Evolutionary conservation across 768 basidiomycete genomes (phyloP).

Genomic region (Russula foetens): DNA sequence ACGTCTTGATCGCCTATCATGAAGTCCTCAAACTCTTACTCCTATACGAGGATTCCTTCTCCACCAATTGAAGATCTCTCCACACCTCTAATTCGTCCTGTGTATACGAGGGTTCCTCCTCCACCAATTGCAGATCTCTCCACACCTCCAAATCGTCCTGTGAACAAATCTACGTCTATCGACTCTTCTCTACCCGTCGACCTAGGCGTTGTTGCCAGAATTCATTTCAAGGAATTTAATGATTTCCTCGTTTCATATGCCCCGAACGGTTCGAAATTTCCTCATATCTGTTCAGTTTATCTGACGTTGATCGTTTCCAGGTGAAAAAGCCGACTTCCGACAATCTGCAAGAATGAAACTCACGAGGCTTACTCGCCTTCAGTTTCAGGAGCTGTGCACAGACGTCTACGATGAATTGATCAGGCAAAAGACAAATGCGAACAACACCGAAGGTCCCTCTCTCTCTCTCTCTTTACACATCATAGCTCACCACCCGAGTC

Average conservation of each 20-base stretch:
- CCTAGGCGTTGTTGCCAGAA: constrained; percentile 32
- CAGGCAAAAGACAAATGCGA: constrained; percentile 52
- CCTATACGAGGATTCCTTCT: constrained; percentile 47
- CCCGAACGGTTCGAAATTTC: constrained; percentile 45
- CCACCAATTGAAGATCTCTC: constrained; percentile 60
- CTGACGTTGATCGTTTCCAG: background rate
- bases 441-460: constrained; percentile 56
- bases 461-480: background rate
- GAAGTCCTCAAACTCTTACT: constrained; percentile 37
- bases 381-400: constrained; percentile 95
- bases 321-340: constrained; percentile 59
- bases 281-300: background rate
- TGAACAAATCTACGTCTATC: constrained; percentile 52
- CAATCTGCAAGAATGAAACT: constrained; percentile 82
- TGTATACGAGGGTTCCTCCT: constrained; percentile 46
- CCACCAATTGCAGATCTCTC: constrained; percentile 71
- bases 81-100: too few species aligned
- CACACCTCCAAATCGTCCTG: constrained; percentile 79
- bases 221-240: constrained; percentile 53
- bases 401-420: constrained; percentile 97
- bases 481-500: background rate
- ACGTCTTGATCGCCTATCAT: constrained; percentile 27
- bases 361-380: constrained; percentile 85
- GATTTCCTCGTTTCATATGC: constrained; percentile 66
- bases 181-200: constrained; percentile 46